Base-by-base conservation (phyloP, 2,329 filamentous ascomycete species). In the Pezicula neosporulosa region DNA sequence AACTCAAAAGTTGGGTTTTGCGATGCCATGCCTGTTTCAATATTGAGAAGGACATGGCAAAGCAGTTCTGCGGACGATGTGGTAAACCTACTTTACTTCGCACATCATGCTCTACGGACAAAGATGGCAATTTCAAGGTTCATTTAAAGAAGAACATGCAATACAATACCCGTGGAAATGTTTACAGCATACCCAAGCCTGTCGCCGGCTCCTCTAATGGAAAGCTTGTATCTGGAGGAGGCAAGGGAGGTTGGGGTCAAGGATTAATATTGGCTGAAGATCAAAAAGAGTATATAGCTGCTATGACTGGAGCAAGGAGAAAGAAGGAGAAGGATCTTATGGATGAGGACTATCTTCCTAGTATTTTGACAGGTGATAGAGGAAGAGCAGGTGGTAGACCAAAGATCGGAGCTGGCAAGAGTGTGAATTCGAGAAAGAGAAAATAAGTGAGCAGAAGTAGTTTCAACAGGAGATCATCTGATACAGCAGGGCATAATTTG, bases 111-210 rank as follows among this genome's bases (percentile, higher is more conserved):
- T 88, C 87, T 27, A 97, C 91, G 3, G 86, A 92, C 63, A 76
- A 83, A 24, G 80, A 84, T 47, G 94, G 94, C 47, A 83, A 86
- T 61, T 95, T 97, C 73, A 85, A 81, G 53, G 72, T 99, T 53
- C 89, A 97, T 67, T 76, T 99, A 53, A 96, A 96, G 77, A 86
- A 85, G 70, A 96, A 96, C 70, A 96, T 94, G 77, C 90, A 97
- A 72, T 96, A 87, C 86, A 97, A 96, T 72, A 96, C 87, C 60
- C 81, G 92, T 21, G 94, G 94, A 48, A 94, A 97, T 69, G 83
- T 90, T 36, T 99, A 87, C 75, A 95, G 90, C 68, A 85, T 99
- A 42, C 94, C 94, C 1, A 97, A 97, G 74, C 89, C 94, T 0
- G 81, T 88, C 12, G 83, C 89, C 54, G 94, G 94, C 2, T 86